Evolutionary conservation across 805 yeast species (phyloP), one percentile per base, ranked within the genome.

Genomic region (Wickerhamia fluorescens): DNA sequence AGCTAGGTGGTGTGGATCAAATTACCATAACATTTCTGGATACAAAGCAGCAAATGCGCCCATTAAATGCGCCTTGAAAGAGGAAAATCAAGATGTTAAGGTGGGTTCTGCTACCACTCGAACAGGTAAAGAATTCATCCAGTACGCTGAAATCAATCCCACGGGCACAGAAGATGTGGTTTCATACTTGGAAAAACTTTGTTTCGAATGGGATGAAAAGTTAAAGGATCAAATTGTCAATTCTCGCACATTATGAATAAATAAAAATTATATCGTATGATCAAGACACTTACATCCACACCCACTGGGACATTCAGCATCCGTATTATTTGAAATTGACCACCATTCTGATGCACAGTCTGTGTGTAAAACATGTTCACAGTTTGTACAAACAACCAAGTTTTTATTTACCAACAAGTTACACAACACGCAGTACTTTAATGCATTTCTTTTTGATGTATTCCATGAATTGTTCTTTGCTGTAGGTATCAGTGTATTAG

Each of bases 21-120:
- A 81, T 10, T 82, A 89, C 78, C 95, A 89, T 51, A 84, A 82
- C 44, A 82, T 92, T 24, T 70, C 78, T 17, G 95, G 97, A 2
- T 85, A 87, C 55, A 76, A 66, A 8, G 96, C 94, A 9, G 95
- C 97, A 6, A 81, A 82, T 49, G 85, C 97, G 2, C 85, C 92
- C 1, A 66, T 85, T 2, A 36, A 41, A 11, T 51, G 51, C 16
- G 82, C 78, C 6, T 69, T 80, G 3, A 62, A 61, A 19, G 56
- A 55, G 11, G 77, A 74, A 45, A 60, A 61, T 13, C 59, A 76
- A 29, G 75, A 76, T 43, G 73, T 70, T 35, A 62, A 62, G 31
- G 41, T 56, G 3, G 95, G 95, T 4, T 83, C 95, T 6, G 84
- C 87, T 1, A 68, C 80, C 14, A 65, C 68, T 33, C 59, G 69